Conservation (phyloP, 2,329 filamentous ascomycete species). For the Sphaerulina populicola region DNA sequence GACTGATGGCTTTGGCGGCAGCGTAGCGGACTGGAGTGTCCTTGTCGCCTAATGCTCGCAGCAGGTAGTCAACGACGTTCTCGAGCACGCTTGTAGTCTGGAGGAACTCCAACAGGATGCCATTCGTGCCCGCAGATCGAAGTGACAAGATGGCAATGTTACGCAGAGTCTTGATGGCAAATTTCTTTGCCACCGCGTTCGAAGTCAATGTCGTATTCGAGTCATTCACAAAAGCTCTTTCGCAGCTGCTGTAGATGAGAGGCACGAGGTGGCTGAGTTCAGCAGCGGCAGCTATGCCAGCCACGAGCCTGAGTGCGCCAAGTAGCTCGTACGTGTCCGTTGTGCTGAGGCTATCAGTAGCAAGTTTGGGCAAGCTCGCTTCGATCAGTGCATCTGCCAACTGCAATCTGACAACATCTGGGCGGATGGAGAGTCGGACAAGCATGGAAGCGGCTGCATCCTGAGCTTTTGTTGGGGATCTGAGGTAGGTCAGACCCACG, state of each 20-base stretch:
- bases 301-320: slow-evolving; percentile 70
- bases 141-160: slow-evolving; percentile 62
- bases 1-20: slow-evolving; percentile 83
- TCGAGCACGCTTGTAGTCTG: slow-evolving; percentile 50
- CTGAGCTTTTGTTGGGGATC: slow-evolving; percentile 72
- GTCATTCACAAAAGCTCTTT: slow-evolving; percentile 49
- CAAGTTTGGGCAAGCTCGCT: slow-evolving; percentile 60
- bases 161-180: slow-evolving; percentile 74
- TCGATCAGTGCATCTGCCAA: slow-evolving; percentile 59
- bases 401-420: slow-evolving; percentile 75
- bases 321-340: slow-evolving; percentile 61
- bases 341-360: background rate
- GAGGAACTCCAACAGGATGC: slow-evolving; percentile 24
- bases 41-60: slow-evolving; percentile 71
- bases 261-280: slow-evolving; percentile 62
- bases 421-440: slow-evolving; percentile 70
- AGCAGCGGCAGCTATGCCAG: slow-evolving; percentile 61
- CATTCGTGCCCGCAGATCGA: slow-evolving; percentile 29
- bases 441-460: slow-evolving; percentile 79
- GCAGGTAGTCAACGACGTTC: slow-evolving; percentile 69
- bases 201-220: slow-evolving; percentile 52
- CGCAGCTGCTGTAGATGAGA: slow-evolving; percentile 57
- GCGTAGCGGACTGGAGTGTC: slow-evolving; percentile 86
- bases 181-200: slow-evolving; percentile 73
- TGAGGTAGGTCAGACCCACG: slow-evolving; percentile 62